These are phyloP conservation scores for Aspergillus sp. DNA, from an alignment of 2,329 filamentous ascomycete species.

Conservation along the genomic window DNA sequence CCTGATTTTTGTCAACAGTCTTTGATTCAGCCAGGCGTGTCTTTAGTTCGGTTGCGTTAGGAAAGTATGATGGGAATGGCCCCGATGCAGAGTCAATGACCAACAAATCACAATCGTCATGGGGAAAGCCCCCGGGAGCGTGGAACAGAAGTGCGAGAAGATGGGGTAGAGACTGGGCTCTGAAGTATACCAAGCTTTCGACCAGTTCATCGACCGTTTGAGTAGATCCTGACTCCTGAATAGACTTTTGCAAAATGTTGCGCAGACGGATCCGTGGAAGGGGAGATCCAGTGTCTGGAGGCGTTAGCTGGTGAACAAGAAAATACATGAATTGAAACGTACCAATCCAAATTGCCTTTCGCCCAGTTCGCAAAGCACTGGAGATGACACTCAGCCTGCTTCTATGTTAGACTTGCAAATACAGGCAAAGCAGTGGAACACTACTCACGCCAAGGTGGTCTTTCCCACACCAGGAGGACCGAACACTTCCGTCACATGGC, in stretches of 20 bases:
- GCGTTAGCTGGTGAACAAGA: slow-evolving; percentile 13
- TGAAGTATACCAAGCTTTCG: slow-evolving; percentile 68
- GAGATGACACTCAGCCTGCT: slow-evolving; percentile 71
- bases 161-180: slow-evolving; percentile 63
- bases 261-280: slow-evolving; percentile 55
- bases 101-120: slow-evolving; percentile 67
- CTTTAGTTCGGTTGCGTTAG: slow-evolving; percentile 55
- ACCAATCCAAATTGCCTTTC: slow-evolving; percentile 83
- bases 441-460: slow-evolving; percentile 75
- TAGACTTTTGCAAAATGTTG: slow-evolving; percentile 45
- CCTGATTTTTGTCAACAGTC: slow-evolving; percentile 46
- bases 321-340: slow-evolving; percentile 32
- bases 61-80: slow-evolving; percentile 76
- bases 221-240: slow-evolving; percentile 16
- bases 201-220: slow-evolving; percentile 34
- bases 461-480: slow-evolving; percentile 86
- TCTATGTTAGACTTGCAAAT: slow-evolving; percentile 22
- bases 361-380: slow-evolving; percentile 63
- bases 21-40: slow-evolving; percentile 32
- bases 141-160: slow-evolving; percentile 73
- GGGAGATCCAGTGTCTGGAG: slow-evolving; percentile 54
- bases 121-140: slow-evolving; percentile 67
- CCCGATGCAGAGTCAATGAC: slow-evolving; percentile 79
- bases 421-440: background rate
- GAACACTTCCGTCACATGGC: slow-evolving; percentile 84